A percentile compares a stretch with the other conserved stretches of the same genome.
These are phyloP conservation scores for Fonsecaea pedrosoi DNA, from an alignment of 2,329 filamentous ascomycete species.

Conservation along the genomic window DNA sequence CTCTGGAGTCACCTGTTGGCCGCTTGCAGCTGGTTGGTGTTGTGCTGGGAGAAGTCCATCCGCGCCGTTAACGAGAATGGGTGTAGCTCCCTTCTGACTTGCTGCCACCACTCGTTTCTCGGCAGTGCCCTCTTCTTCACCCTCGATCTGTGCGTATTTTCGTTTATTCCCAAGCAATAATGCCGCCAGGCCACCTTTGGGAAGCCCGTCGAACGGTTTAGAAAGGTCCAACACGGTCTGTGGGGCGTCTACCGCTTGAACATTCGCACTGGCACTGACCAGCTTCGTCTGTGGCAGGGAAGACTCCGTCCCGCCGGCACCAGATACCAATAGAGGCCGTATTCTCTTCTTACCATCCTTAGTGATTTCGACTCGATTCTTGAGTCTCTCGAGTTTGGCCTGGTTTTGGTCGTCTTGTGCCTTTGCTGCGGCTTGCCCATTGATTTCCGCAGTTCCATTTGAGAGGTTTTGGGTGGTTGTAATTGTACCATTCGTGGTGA, in stretches of 20 bases:
- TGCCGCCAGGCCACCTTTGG: conserved; percentile 83
- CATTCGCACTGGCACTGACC: conserved; percentile 73
- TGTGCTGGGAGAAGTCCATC: conserved; percentile 80
- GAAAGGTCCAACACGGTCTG: conserved; percentile 87
- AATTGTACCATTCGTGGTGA: conserved; percentile 54
- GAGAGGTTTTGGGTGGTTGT: conserved; percentile 43
- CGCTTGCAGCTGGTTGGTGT: conserved; percentile 65
- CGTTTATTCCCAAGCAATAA: conserved; percentile 93
- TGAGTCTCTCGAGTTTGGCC: conserved; percentile 71
- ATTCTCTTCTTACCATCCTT: conserved; percentile 98
- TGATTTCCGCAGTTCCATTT: conserved; percentile 45
- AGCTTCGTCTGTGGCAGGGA: conserved; percentile 88
- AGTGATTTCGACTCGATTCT: conserved; percentile 90
- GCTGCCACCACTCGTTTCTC: conserved; percentile 66
- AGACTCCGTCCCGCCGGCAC: conserved; percentile 83
- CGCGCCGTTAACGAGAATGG: conserved; percentile 76
- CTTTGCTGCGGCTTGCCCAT: conserved; percentile 39
- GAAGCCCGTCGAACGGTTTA: conserved; percentile 91
- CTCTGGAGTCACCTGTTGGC: conserved; percentile 74
- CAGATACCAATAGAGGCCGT: conserved; percentile 87
- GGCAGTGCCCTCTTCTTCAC: conserved; percentile 71
- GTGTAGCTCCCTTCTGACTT: conserved; percentile 70
- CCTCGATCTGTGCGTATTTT: conserved; percentile 75
- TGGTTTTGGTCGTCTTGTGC: conserved; percentile 60
- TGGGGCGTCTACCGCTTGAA: conserved; percentile 57